Evolutionary conservation across 257 asterid genomes (phyloP).

Genomic region (Ophiorrhiza pumila): DNA sequence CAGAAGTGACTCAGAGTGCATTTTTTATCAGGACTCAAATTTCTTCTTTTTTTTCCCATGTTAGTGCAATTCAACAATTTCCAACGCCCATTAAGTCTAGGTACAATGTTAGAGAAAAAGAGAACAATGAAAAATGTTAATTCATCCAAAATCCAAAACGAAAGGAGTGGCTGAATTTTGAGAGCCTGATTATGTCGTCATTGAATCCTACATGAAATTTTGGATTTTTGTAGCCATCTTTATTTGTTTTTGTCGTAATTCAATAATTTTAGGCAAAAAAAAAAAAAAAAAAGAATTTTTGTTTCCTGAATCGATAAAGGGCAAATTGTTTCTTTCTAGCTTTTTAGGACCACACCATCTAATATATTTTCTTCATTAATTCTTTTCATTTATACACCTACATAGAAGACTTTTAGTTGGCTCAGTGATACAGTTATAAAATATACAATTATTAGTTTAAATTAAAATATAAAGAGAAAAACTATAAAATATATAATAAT

Average conservation of each 20-base stretch:
- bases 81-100: no score
- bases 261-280: conserved; percentile 1
- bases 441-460: no score
- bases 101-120: background rate
- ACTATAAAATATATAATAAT: no score
- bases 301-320: background rate
- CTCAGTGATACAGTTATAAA: no score
- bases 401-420: no score
- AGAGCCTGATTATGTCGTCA: conserved; percentile 10
- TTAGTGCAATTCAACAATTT: no score
- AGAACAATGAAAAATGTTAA: background rate
- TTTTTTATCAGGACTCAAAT: no score
- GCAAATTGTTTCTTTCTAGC: background rate
- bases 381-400: no score
- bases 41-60: no score
- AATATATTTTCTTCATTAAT: background rate
- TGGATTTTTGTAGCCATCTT: background rate
- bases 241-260: background rate
- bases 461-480: no score
- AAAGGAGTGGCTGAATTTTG: conserved; percentile 7
- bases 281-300: background rate
- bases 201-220: background rate
- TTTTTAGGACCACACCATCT: background rate
- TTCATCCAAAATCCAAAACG: background rate
- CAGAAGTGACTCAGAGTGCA: no score